Conservation (phyloP, 768 basidiomycete species). For the Termitomyces sp. region DNA sequence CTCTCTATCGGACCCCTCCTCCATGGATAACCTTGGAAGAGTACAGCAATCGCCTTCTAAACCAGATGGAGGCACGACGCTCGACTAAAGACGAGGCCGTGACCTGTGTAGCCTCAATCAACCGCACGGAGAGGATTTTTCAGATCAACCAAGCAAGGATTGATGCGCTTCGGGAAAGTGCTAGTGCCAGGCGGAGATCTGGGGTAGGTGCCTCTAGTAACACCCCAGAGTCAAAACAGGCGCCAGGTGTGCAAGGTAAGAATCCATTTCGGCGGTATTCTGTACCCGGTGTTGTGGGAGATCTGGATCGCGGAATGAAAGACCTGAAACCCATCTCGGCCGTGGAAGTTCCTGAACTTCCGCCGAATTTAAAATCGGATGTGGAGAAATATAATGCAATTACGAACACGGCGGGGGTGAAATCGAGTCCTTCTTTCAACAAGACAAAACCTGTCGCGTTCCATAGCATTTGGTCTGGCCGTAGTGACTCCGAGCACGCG, state of each 20-base stretch:
- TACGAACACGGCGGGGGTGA: not conserved
- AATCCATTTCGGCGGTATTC: constrained; percentile 22
- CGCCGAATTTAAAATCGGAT: constrained; percentile 11
- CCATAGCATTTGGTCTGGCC: constrained; percentile 10
- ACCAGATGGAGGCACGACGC: not conserved
- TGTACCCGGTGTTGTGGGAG: not conserved
- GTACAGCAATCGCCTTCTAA: constrained; percentile 2
- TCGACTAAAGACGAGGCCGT: constrained; percentile 1
- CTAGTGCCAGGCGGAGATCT: constrained; percentile 11
- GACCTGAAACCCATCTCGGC: constrained; percentile 26
- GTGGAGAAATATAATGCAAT: not conserved
- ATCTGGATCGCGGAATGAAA: constrained; percentile 12
- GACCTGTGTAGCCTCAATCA: constrained; percentile 1
- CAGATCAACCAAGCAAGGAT: constrained; percentile 15
- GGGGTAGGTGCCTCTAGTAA: not conserved
- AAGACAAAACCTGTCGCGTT: not conserved
- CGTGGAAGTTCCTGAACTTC: constrained; percentile 26
- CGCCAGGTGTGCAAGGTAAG: constrained; percentile 8
- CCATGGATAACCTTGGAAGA: constrained; percentile 31
- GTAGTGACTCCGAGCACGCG: not conserved
- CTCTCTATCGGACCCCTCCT: constrained; percentile 38
- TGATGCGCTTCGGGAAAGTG: constrained; percentile 15
- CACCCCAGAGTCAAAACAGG: not conserved
- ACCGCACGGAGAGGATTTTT: constrained; percentile 13
- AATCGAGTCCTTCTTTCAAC: not conserved